Evolutionary conservation across 83 land plant genomes (phyloP).

Genomic region (Picea mariana): DNA sequence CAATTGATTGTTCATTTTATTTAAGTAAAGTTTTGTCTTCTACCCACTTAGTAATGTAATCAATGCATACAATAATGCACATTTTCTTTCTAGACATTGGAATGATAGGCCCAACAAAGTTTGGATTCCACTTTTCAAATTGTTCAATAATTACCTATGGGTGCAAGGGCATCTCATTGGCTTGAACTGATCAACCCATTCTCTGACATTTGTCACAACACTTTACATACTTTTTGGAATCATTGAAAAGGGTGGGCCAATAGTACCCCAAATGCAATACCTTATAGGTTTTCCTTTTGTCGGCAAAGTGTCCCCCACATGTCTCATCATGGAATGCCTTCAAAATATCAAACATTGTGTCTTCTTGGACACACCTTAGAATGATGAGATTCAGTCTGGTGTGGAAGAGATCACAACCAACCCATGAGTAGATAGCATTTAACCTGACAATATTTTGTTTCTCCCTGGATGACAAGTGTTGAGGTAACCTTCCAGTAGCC

Average conservation of each 20-base stretch:
- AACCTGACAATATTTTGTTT: too few species aligned
- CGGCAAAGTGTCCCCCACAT: background rate
- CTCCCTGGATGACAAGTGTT: too few species aligned
- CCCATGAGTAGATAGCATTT: background rate
- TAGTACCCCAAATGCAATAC: background rate
- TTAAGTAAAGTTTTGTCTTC: background rate
- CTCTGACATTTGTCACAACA: background rate
- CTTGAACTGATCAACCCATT: background rate
- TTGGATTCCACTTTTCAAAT: background rate
- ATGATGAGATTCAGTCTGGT: background rate
- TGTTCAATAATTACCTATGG: background rate
- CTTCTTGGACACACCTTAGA: background rate
- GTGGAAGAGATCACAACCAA: background rate
- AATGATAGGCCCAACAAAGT: background rate
- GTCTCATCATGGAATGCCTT: background rate
- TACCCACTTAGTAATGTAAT: background rate
- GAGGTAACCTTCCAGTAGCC: too few species aligned
- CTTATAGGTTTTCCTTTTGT: background rate
- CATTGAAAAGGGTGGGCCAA: background rate
- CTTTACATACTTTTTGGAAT: background rate
- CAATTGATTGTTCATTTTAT: background rate
- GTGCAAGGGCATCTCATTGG: background rate
- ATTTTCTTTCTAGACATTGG: background rate
- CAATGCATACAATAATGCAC: background rate
- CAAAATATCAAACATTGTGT: background rate